Evolutionary conservation across 768 basidiomycete genomes (phyloP).

Genomic region (Pisolithus orientalis): DNA sequence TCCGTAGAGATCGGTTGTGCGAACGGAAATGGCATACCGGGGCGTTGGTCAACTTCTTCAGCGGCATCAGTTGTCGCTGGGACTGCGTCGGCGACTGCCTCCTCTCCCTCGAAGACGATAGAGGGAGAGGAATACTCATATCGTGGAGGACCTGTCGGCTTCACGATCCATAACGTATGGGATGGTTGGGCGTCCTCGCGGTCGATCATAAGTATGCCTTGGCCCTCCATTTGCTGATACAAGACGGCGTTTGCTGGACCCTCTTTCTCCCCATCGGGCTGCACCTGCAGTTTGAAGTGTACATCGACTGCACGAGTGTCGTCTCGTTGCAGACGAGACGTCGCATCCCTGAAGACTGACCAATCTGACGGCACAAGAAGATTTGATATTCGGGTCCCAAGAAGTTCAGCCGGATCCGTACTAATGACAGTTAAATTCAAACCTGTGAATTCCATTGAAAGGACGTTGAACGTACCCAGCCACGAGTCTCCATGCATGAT

Average conservation of each 20-base stretch:
- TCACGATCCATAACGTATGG: constrained; percentile 98
- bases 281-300: constrained; percentile 78
- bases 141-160: constrained; percentile 68
- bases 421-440: constrained; percentile 36
- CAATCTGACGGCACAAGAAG: constrained; percentile 76
- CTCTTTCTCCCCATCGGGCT: constrained; percentile 52
- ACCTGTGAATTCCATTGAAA: neutral
- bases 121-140: constrained; percentile 61
- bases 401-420: constrained; percentile 72
- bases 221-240: constrained; percentile 90
- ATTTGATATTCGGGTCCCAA: constrained; percentile 75
- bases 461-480: constrained; percentile 58
- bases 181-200: constrained; percentile 81
- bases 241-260: constrained; percentile 43
- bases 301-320: constrained; percentile 94
- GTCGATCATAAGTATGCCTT: constrained; percentile 98
- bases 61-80: constrained; percentile 35
- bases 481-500: constrained; percentile 91
- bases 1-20: constrained; percentile 72
- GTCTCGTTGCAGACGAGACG: constrained; percentile 77
- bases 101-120: constrained; percentile 47
- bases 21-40: constrained; percentile 69
- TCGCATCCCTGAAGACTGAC: constrained; percentile 82
- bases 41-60: constrained; percentile 35
- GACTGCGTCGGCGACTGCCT: constrained; percentile 33